phyloP scores from a whole-genome alignment of 352 stramenopile genomes.

The Globisporangium cederbergense region DNA sequence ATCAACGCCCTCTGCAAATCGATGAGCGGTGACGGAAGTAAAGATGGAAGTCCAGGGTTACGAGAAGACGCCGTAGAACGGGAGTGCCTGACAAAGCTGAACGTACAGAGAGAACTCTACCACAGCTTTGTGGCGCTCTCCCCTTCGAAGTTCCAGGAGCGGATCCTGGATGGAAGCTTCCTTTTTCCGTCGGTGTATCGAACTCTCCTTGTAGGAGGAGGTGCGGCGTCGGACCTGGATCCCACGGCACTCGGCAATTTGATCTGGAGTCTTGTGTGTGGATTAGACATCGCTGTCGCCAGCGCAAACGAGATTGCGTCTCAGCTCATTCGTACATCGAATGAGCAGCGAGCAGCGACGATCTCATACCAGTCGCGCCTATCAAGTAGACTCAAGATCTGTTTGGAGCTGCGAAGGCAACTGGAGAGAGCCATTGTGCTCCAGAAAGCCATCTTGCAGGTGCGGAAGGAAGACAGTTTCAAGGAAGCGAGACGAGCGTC shows the following conservation, averaged over 20 bases:
- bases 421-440: conserved; percentile 30
- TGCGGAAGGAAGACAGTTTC: not conserved
- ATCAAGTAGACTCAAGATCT: conserved; percentile 30
- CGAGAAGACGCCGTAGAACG: conserved; percentile 19
- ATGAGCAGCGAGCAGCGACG: not conserved
- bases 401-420: conserved; percentile 44
- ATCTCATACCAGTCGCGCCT: conserved; percentile 18
- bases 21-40: not conserved
- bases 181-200: conserved; percentile 30
- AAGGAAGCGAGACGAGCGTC: not conserved
- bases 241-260: conserved; percentile 23
- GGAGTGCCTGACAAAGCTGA: conserved; percentile 40
- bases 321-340: not conserved
- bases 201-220: conserved; percentile 11
- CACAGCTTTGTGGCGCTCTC: conserved; percentile 43
- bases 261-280: conserved; percentile 55
- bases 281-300: conserved; percentile 37
- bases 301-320: conserved; percentile 20
- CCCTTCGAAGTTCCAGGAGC: conserved; percentile 20
- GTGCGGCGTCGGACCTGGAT: conserved; percentile 6
- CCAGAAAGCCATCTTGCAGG: conserved; percentile 24
- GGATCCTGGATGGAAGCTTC: conserved; percentile 49
- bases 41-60: not conserved
- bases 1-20: not conserved
- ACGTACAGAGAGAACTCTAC: conserved; percentile 45